Conservation (phyloP, 805 yeast genomes). For the Wickerhamiella kurtzmanii region DNA sequence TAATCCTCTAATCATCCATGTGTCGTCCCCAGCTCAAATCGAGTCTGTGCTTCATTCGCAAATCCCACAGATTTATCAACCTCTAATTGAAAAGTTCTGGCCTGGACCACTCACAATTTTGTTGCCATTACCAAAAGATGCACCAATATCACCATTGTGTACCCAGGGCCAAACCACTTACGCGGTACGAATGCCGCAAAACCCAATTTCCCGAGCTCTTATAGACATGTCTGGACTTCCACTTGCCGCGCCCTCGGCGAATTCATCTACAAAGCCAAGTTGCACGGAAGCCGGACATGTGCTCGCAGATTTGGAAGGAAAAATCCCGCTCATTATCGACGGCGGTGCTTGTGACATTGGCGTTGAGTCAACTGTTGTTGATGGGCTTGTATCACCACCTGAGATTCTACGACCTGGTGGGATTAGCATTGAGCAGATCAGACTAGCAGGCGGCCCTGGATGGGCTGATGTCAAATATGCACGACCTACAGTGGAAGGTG, state of each 20-base stretch:
- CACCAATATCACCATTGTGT: slow-evolving; percentile 49
- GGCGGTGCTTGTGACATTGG: slow-evolving; percentile 88
- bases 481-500: slow-evolving; percentile 37
- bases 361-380: slow-evolving; percentile 86
- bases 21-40: slow-evolving; percentile 64
- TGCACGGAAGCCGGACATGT: slow-evolving; percentile 88
- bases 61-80: slow-evolving; percentile 56
- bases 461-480: slow-evolving; percentile 60
- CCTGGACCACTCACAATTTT: slow-evolving; percentile 92
- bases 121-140: slow-evolving; percentile 38
- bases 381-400: slow-evolving; percentile 77
- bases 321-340: slow-evolving; percentile 72
- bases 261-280: slow-evolving; percentile 88
- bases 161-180: slow-evolving; percentile 83
- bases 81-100: slow-evolving; percentile 64
- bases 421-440: slow-evolving; percentile 63
- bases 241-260: slow-evolving; percentile 95
- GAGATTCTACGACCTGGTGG: slow-evolving; percentile 92
- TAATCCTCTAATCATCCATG: slow-evolving; percentile 85
- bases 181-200: slow-evolving; percentile 80
- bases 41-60: slow-evolving; percentile 41
- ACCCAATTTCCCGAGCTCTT: slow-evolving; percentile 81
- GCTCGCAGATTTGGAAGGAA: slow-evolving; percentile 59
- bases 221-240: slow-evolving; percentile 78
- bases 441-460: slow-evolving; percentile 44